Evolutionary conservation across 177 flowering plant genomes (phyloP).

Genomic region (Telopea speciosissima): DNA sequence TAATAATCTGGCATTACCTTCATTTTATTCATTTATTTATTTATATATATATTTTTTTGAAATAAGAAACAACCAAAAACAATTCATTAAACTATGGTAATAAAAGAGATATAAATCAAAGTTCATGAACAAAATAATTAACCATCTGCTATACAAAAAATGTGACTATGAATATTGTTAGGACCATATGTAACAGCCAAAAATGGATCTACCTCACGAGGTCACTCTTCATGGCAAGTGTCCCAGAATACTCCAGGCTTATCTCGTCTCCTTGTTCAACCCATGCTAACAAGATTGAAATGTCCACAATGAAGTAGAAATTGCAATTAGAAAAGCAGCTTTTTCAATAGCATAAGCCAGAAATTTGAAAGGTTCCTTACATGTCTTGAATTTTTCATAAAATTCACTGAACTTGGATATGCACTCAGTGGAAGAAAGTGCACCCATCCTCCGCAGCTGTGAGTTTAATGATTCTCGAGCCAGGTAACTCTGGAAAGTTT

Average conservation of each 20-base stretch:
- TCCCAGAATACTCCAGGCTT: conserved; percentile 88
- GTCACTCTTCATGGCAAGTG: conserved; percentile 87
- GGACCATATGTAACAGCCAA: neutral
- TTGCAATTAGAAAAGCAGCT: neutral
- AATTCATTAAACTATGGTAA: too few relatives aligned
- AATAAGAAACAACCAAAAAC: too few relatives aligned
- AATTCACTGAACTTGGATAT: conserved; percentile 54
- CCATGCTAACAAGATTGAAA: conserved; percentile 58
- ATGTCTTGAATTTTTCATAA: conserved; percentile 54
- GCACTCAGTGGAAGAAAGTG: conserved; percentile 44
- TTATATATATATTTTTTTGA: too few relatives aligned
- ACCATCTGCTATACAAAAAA: neutral
- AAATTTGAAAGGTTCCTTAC: conserved; percentile 33
- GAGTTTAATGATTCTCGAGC: conserved; percentile 57
- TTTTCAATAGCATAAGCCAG: conserved; percentile 4
- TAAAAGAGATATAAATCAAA: too few relatives aligned
- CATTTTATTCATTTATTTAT: neutral
- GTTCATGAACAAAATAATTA: too few relatives aligned
- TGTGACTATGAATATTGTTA: neutral
- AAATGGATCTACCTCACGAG: conserved; percentile 58
- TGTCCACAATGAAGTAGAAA: conserved; percentile 10
- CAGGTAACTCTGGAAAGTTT: conserved; percentile 49
- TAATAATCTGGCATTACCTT: neutral
- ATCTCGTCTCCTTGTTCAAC: conserved; percentile 94
- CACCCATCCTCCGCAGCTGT: conserved; percentile 66